These are phyloP conservation scores for Pycnococcus provasolii DNA, from an alignment of 139 green algal species.

Conservation along the genomic window DNA sequence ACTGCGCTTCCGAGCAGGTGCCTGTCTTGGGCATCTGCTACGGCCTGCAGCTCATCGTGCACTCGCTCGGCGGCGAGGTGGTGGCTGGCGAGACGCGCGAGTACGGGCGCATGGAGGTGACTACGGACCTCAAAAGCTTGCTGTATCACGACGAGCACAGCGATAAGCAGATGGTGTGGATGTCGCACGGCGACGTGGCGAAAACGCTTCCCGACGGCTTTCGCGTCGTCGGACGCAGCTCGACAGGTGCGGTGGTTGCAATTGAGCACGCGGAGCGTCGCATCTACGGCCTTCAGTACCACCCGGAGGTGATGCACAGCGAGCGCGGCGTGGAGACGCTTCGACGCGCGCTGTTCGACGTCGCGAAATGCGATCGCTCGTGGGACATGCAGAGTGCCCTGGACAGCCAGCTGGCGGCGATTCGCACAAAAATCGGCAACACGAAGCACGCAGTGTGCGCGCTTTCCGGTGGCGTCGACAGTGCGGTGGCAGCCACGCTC, in stretches of 20 bases:
- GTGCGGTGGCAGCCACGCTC: constrained; percentile 85
- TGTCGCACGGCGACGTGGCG: constrained; percentile 93
- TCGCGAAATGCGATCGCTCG: constrained; percentile 54
- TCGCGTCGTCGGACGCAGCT: constrained; percentile 54
- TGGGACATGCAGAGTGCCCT: constrained; percentile 96
- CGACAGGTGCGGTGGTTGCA: constrained; percentile 77
- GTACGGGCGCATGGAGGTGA: constrained; percentile 91
- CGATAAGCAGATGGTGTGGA: constrained; percentile 77
- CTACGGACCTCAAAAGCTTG: constrained; percentile 40
- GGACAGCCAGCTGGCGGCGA: constrained; percentile 67
- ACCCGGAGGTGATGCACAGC: constrained; percentile 88
- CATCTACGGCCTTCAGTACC: constrained; percentile 93
- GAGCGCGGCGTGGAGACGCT: constrained; percentile 76
- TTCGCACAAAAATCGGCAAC: constrained; percentile 54
- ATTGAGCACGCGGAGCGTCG: constrained; percentile 66
- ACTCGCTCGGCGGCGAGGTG: constrained; percentile 67
- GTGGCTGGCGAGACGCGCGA: constrained; percentile 65
- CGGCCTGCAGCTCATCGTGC: constrained; percentile 81
- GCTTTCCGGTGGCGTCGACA: constrained; percentile 93
- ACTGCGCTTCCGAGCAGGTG: constrained; percentile 41
- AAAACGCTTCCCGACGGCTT: constrained; percentile 81
- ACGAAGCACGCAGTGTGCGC: constrained; percentile 93
- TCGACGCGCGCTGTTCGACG: constrained; percentile 74
- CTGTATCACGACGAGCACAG: constrained; percentile 43
- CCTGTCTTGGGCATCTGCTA: constrained; percentile 97